Evolutionary conservation across 192 early-diverging fungal species (phyloP), one percentile per base, ranked within the genome.

Genomic region (Ambispora gerdemannii): DNA sequence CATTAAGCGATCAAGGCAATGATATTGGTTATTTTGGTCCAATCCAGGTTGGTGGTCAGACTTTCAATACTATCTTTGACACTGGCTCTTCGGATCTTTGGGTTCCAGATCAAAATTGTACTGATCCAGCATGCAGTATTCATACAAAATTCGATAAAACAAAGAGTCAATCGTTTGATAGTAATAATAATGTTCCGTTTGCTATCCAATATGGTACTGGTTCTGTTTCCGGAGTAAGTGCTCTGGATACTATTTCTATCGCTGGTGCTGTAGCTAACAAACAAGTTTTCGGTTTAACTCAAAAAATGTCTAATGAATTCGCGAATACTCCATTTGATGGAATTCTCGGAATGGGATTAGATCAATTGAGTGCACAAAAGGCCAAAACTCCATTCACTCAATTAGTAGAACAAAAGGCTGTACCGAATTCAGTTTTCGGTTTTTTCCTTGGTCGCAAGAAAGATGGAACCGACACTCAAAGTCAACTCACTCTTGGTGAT

Each of bases 311-410:
- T 4, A 65, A 68, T 3, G 72, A 73, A 0, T 89, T 86, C 62
- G 69, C 74, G 30, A 50, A 67, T 15, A 80, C 80, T 53, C 77
- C 72, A 2, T 81, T 82, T 22, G 86, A 87, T 60, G 87, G 87
- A 10, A 73, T 89, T 25, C 38, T 87, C 0, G 87, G 87, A 22
- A 78, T 89, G 6, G 85, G 78, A 17, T 86, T 83, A 75, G 75
- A 85, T 31, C 36, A 36, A 0, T 53, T 77, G 4, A 72, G 71
- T 2, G 34, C 70, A 15, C 17, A 38, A 47, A 72, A 70, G 27
- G 60, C 70, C 10, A 63, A 73, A 31, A 80, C 79, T 22, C 83
- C 83, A 55, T 75, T 86, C n/a, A 79, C 84, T 52, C 83, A 82
- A 58, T 73, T 86, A 36, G 71, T 84, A 24, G 71, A 77, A 27